Evolutionary conservation across 768 basidiomycete species (phyloP).

Genomic region (Rhizopogon vesiculosus): DNA sequence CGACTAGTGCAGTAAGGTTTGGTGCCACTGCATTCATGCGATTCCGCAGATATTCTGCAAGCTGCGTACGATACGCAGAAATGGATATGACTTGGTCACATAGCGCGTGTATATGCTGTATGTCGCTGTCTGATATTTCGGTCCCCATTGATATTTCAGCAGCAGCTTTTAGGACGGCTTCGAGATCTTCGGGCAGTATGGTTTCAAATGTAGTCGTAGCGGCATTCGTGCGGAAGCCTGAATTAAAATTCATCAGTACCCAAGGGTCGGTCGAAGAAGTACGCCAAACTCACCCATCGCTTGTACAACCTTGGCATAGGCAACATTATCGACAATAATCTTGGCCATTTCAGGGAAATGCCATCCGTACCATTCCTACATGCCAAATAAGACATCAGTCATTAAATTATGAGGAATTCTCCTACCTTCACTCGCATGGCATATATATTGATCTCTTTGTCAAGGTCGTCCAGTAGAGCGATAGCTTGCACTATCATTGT

Average conservation of each 20-base stretch:
- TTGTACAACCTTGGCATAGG: conserved; percentile 92
- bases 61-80: conserved; percentile 88
- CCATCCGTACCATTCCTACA: conserved; percentile 99
- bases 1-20: conserved; percentile 84
- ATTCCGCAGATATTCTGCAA: conserved; percentile 94
- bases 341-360: conserved; percentile 99
- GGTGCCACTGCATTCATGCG: conserved; percentile 98
- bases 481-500: conserved; percentile 99
- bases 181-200: conserved; percentile 95
- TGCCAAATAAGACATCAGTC: background rate
- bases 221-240: conserved; percentile 95
- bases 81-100: conserved; percentile 99
- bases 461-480: conserved; percentile 93
- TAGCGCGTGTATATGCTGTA: conserved; percentile 92
- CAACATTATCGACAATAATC: conserved; percentile 95
- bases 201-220: conserved; percentile 78
- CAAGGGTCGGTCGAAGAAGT: background rate
- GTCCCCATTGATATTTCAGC: conserved; percentile 99
- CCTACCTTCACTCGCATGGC: conserved; percentile 96
- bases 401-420: background rate
- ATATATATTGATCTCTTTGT: conserved; percentile 99
- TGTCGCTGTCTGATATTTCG: conserved; percentile 96
- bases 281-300: conserved; percentile 66
- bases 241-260: background rate
- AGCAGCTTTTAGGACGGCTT: conserved; percentile 90